phyloP scores from a whole-genome alignment of 768 basidiomycete genomes.

The Tricholoma sp. region DNA sequence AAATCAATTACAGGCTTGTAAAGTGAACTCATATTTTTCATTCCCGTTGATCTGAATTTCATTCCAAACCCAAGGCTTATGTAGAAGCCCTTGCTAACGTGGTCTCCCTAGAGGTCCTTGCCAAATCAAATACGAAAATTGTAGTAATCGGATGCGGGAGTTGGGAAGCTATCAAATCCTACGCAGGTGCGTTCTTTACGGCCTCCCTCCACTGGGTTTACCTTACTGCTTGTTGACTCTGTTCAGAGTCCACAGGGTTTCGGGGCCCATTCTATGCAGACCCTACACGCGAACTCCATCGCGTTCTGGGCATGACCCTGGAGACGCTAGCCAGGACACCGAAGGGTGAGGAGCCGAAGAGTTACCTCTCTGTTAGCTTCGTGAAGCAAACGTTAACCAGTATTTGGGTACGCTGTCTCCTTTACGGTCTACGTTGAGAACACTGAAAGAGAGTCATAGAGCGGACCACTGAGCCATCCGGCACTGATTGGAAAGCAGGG shows the following conservation, averaged over 20 bases:
- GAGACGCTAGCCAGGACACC: slow-evolving; percentile 44
- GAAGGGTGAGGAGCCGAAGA: slow-evolving; percentile 35
- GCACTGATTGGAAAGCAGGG: slow-evolving; percentile 55
- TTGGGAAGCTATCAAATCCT: slow-evolving; percentile 43
- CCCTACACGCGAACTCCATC: slow-evolving; percentile 54
- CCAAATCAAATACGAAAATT: slow-evolving; percentile 34
- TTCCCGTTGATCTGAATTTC: not conserved
- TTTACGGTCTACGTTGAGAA: not conserved
- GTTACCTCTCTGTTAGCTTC: slow-evolving; percentile 36
- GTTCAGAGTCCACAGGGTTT: slow-evolving; percentile 41
- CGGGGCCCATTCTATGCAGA: slow-evolving; percentile 56
- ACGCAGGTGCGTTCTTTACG: slow-evolving; percentile 34
- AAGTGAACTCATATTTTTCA: slow-evolving; percentile 25
- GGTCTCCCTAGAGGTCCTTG: slow-evolving; percentile 35
- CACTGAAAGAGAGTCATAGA: slow-evolving; percentile 13
- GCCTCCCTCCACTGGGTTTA: not conserved
- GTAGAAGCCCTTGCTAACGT: slow-evolving; percentile 37
- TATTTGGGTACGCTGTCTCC: slow-evolving; percentile 35
- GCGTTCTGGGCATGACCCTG: slow-evolving; percentile 53
- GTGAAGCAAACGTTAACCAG: slow-evolving; percentile 32
- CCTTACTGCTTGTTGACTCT: not conserved
- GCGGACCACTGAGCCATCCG: slow-evolving; percentile 38
- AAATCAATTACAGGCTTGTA: slow-evolving; percentile 29
- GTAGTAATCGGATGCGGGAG: slow-evolving; percentile 60
- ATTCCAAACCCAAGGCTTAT: slow-evolving; percentile 32